Evolutionary conservation across 192 early-diverging fungal genomes (phyloP).

Genomic region (Thoreauomyces humboldtii): DNA sequence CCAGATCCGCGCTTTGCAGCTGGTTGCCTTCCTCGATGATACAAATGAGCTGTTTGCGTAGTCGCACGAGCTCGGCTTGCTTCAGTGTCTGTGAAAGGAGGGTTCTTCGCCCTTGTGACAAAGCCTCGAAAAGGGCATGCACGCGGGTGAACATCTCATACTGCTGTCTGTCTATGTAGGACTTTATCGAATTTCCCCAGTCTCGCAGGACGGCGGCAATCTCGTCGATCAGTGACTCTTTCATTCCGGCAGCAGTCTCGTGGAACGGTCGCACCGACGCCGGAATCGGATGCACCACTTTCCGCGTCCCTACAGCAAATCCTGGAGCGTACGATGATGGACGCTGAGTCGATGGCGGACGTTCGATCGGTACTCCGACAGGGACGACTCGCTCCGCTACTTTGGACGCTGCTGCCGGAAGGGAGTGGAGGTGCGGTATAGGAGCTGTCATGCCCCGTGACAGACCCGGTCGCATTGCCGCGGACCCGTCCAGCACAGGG

Average conservation of each 20-base stretch:
- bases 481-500: not conserved
- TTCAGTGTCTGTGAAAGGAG: constrained; percentile 59
- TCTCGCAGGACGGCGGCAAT: constrained; percentile 61
- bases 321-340: constrained; percentile 21
- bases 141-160: constrained; percentile 54
- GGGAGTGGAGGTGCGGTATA: constrained; percentile 9
- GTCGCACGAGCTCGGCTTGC: constrained; percentile 52
- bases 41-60: constrained; percentile 53
- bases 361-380: no score
- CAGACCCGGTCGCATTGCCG: not conserved
- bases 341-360: not conserved
- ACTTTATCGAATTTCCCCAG: constrained; percentile 56
- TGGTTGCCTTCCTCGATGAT: constrained; percentile 56
- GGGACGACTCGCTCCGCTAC: no score
- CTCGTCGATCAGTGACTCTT: constrained; percentile 66
- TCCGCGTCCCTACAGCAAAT: constrained; percentile 12
- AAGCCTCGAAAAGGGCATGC: constrained; percentile 52
- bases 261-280: constrained; percentile 27
- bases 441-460: constrained; percentile 23
- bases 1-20: constrained; percentile 50
- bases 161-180: constrained; percentile 49
- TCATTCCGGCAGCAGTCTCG: constrained; percentile 50
- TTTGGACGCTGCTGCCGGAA: not conserved
- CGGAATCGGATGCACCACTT: constrained; percentile 26
- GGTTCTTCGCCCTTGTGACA: constrained; percentile 61